Conservation (phyloP, 352 stramenopile species). For the Phytophthora hibernalis region DNA sequence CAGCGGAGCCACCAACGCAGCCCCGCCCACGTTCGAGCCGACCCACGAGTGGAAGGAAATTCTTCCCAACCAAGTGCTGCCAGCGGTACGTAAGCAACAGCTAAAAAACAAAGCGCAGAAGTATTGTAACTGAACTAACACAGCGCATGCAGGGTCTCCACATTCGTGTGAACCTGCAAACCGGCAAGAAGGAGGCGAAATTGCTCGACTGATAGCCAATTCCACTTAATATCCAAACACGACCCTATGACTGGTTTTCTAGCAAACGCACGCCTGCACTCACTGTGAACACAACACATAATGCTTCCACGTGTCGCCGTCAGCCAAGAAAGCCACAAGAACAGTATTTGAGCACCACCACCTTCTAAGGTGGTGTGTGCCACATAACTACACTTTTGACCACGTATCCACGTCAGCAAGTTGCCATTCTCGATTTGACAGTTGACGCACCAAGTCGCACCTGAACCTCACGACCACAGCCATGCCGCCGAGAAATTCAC, state of each 20-base stretch:
- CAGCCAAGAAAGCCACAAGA: constrained; percentile 16
- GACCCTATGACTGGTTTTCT: neutral
- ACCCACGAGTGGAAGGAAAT: constrained; percentile 68
- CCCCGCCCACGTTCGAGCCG: constrained; percentile 54
- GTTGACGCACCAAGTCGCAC: neutral
- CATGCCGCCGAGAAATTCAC: constrained; percentile 22
- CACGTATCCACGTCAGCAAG: constrained; percentile 31
- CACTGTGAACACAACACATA: neutral
- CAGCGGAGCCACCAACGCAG: neutral
- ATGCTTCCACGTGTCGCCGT: constrained; percentile 23
- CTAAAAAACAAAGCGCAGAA: neutral
- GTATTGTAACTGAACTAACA: neutral
- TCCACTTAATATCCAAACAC: neutral
- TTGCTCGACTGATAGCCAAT: constrained; percentile 35
- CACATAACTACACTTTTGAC: neutral
- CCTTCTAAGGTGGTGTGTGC: neutral
- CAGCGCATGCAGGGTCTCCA: constrained; percentile 50
- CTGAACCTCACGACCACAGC: neutral
- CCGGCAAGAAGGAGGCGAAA: constrained; percentile 69
- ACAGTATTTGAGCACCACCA: constrained; percentile 6
- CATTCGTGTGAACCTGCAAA: constrained; percentile 65
- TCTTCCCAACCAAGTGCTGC: constrained; percentile 59
- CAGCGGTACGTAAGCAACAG: constrained; percentile 33
- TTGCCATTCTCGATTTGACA: constrained; percentile 31
- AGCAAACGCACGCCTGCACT: neutral